Evolutionary conservation across 2,329 filamentous ascomycete genomes (phyloP).

Genomic region (Verticillium isaacii): DNA sequence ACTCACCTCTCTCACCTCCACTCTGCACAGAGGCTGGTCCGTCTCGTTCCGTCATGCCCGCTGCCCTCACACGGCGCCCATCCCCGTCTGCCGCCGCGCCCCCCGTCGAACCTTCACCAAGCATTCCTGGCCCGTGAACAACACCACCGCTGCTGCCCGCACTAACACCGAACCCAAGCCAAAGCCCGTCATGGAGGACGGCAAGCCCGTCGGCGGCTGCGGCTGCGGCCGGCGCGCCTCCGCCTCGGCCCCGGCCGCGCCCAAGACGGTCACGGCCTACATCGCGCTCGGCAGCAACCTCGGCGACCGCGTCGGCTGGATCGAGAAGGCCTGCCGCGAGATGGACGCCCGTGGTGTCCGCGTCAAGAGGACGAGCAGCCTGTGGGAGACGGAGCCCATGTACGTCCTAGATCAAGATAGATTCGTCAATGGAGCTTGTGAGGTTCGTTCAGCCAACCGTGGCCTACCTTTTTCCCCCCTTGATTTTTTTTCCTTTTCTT

Average conservation of each 20-base stretch:
- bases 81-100: not conserved
- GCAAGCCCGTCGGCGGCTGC: constrained; percentile 22
- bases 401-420: constrained; percentile 84
- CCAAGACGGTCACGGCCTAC: constrained; percentile 52
- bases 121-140: not conserved
- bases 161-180: not conserved
- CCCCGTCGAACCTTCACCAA: not conserved
- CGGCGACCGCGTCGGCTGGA: constrained; percentile 77
- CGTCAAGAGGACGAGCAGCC: constrained; percentile 73
- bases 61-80: not conserved
- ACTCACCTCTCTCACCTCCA: constrained; percentile 1
- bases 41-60: not conserved
- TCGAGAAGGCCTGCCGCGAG: constrained; percentile 75
- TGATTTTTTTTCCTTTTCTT: not conserved
- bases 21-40: constrained; percentile 1
- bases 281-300: constrained; percentile 92
- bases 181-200: not conserved
- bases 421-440: constrained; percentile 89
- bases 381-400: constrained; percentile 97
- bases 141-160: not conserved
- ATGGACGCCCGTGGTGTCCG: constrained; percentile 71
- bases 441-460: constrained; percentile 52
- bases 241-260: constrained; percentile 12
- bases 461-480: too few species aligned
- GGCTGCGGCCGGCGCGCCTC: constrained; percentile 27